Percentiles rank a stretch among this genome's conserved stretches.
phyloP scores from a whole-genome alignment of 371 early-diverging fungal species.

The Zopfochytrium polystomum region DNA sequence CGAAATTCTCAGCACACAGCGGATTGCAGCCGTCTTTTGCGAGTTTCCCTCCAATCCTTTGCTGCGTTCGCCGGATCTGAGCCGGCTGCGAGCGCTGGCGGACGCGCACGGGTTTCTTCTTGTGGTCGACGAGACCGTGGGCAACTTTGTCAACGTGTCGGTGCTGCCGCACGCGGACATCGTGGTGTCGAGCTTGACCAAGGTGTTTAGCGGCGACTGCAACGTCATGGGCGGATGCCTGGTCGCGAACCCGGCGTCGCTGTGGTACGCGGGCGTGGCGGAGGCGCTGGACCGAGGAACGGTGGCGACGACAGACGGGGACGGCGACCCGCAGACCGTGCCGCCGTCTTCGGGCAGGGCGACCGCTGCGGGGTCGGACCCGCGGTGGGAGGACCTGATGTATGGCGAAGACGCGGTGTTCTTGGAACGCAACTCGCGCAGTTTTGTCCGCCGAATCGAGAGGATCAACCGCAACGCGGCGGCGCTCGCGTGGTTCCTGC shows the following conservation, averaged over 20 bases:
- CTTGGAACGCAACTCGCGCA: constrained; percentile 91
- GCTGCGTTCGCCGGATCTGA: constrained; percentile 75
- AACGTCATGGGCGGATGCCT: constrained; percentile 99
- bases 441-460: constrained; percentile 67
- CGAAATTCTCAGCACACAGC: constrained; percentile 21
- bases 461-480: constrained; percentile 79
- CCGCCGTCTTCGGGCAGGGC: too few species aligned
- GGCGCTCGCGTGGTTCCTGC: constrained; percentile 68
- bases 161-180: constrained; percentile 79
- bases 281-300: too few species aligned
- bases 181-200: constrained; percentile 89
- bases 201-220: constrained; percentile 89
- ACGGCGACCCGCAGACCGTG: too few species aligned
- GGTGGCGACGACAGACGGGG: constrained; percentile 35
- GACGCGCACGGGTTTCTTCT: constrained; percentile 72
- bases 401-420: constrained; percentile 93
- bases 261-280: too few species aligned
- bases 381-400: constrained; percentile 81
- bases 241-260: too few species aligned
- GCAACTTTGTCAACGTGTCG: constrained; percentile 82
- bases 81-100: constrained; percentile 69
- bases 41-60: constrained; percentile 95
- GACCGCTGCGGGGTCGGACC: too few species aligned
- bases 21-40: constrained; percentile 73
- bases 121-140: constrained; percentile 92